Evolutionary conservation across 2,329 filamentous ascomycete species (phyloP).

Genomic region (Colletotrichum lindemuthianum): DNA sequence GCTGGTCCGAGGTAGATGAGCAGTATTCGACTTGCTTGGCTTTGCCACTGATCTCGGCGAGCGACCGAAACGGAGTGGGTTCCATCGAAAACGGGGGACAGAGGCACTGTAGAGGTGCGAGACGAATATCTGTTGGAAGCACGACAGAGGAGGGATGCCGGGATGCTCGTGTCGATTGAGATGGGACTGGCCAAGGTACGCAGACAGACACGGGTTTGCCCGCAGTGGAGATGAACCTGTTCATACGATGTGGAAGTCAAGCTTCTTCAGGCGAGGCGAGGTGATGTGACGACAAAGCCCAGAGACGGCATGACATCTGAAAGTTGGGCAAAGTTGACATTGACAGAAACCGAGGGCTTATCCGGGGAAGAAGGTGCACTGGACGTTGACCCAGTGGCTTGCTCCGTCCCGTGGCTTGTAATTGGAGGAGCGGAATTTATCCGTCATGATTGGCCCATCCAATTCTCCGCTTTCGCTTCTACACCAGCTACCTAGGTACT

Average conservation of each 20-base stretch:
- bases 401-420: background rate
- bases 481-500: too few species aligned
- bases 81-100: background rate
- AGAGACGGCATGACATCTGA: background rate
- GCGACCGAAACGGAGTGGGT: conserved; percentile 7
- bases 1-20: background rate
- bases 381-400: background rate
- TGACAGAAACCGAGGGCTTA: too few species aligned
- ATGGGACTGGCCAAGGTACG: too few species aligned
- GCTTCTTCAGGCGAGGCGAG: background rate
- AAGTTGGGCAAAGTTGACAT: too few species aligned
- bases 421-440: conserved; percentile 19
- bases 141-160: too few species aligned
- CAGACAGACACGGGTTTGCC: background rate
- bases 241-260: background rate
- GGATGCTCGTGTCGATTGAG: too few species aligned
- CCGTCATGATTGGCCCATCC: conserved; percentile 5
- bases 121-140: too few species aligned
- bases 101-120: too few species aligned
- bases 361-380: too few species aligned
- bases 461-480: background rate
- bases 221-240: background rate
- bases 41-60: conserved; percentile 25
- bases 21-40: background rate
- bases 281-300: background rate